Evolutionary conservation across 371 early-diverging fungal genomes (phyloP).

Genomic region (Mucor ambiguus): DNA sequence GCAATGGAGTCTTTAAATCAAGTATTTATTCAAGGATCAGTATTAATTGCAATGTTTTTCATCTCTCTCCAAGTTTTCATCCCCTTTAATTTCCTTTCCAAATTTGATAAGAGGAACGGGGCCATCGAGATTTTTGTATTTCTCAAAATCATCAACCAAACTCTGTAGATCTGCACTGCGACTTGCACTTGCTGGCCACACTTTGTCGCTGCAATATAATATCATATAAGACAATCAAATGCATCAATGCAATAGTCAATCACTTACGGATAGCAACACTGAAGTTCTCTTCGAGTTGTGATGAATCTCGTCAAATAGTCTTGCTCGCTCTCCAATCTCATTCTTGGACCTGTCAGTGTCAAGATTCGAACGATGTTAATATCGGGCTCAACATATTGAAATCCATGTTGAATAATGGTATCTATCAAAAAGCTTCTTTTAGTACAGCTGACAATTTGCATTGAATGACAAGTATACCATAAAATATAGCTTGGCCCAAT

Average conservation of each 20-base stretch:
- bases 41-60: conserved; percentile 8
- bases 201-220: conserved; percentile 31
- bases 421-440: conserved; percentile 15
- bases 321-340: conserved; percentile 26
- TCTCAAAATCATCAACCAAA: conserved; percentile 30
- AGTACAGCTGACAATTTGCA: too few species aligned
- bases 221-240: neutral
- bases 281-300: conserved; percentile 33
- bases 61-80: conserved; percentile 10
- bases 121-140: conserved; percentile 19
- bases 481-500: conserved; percentile 47
- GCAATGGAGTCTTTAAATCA: too few species aligned
- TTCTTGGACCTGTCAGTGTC: conserved; percentile 33
- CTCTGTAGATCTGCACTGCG: conserved; percentile 32
- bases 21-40: neutral
- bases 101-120: conserved; percentile 17
- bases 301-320: conserved; percentile 37
- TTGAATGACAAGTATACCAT: conserved; percentile 24
- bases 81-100: conserved; percentile 23
- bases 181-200: conserved; percentile 44
- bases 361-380: conserved; percentile 40
- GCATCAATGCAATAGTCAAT: neutral
- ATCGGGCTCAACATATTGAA: conserved; percentile 39
- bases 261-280: conserved; percentile 48
- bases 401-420: conserved; percentile 49